Evolutionary conservation across 2,329 filamentous ascomycete genomes (phyloP).

Genomic region (Rhynchosporium agropyri): DNA sequence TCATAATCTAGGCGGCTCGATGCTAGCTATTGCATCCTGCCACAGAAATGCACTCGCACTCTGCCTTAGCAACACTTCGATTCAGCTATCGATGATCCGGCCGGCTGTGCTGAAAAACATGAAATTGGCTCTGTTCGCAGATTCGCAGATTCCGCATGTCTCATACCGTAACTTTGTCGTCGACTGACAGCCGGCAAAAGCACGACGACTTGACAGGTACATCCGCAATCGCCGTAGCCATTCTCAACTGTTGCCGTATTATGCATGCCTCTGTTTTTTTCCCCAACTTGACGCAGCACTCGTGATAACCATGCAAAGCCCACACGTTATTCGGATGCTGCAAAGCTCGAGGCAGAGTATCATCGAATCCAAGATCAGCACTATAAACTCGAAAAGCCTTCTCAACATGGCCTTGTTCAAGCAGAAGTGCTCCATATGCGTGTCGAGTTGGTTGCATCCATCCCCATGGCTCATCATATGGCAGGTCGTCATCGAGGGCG

Average conservation of each 20-base stretch:
- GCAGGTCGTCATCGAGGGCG: slow-evolving; percentile 61
- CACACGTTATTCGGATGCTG: slow-evolving; percentile 75
- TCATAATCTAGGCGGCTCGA: too few species aligned
- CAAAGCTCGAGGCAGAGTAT: slow-evolving; percentile 63
- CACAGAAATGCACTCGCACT: too few species aligned
- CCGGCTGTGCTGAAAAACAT: too few species aligned
- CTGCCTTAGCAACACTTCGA: too few species aligned
- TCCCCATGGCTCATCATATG: slow-evolving; percentile 76
- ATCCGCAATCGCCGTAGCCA: slow-evolving; percentile 60
- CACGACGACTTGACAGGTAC: slow-evolving; percentile 60
- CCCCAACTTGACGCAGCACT: slow-evolving; percentile 63
- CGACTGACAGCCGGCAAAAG: slow-evolving; percentile 50
- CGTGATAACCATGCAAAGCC: slow-evolving; percentile 73
- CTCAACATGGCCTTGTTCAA: slow-evolving; percentile 64
- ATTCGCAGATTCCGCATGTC: too few species aligned
- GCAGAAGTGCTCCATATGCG: slow-evolving; percentile 68
- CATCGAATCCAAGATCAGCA: slow-evolving; percentile 62
- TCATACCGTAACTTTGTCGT: not conserved
- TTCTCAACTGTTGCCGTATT: slow-evolving; percentile 53
- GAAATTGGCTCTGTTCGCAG: too few species aligned
- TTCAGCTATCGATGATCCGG: too few species aligned
- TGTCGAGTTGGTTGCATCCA: slow-evolving; percentile 79
- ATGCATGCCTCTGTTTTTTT: slow-evolving; percentile 50
- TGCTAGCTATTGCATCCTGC: too few species aligned
- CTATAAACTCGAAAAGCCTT: slow-evolving; percentile 60